Base-by-base conservation (phyloP, 495 filamentous ascomycete genomes). In the Astrothelium macrocarpum region DNA sequence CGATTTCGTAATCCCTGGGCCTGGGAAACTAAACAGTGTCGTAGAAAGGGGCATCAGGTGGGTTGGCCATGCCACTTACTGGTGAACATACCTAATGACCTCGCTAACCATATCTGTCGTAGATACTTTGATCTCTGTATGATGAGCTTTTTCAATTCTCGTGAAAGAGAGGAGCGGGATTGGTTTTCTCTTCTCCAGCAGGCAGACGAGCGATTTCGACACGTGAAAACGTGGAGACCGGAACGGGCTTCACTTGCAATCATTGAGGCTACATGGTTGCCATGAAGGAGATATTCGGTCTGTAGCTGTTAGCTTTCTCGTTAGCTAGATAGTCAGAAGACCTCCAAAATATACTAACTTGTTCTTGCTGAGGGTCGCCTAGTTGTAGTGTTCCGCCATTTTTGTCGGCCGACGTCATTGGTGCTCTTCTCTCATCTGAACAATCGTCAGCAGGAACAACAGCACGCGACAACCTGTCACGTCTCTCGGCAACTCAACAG, bases 1-100 rank as follows among this genome's bases (percentile, higher is more conserved):
- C 65, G 82, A 84, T 63, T 71, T 80, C 65, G 78, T 82, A 66
- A 68, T 84, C 26, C 72, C 68, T 42, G 23, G 5, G 32, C 28
- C 9, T 14, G 59, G 59, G 20, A 61, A 20, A 11, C 9, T 61
- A 5, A 16, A 26, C 5, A 34, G 9, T 23, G 11, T 43, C 5
- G 16, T 2, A 2, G 59, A 61, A 20, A 32, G 59, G 5, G 59
- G 28, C 29, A 39, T 61, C 16, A 36, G 59, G 32, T 39, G 14
- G 34, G 34, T n/a, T n/a, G n/a, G n/a, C n/a, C 34, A 39, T 39
- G 34, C 14, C 14, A 5, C 5, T 5, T 39, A 39, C 5, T 5
- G 34, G n/a, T n/a, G 5, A 39, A 14, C 34, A 14, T 39, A 14
- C 34, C 5, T 14, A 39, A 39, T 39, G 34, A n/a, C n/a, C n/a